Evolutionary conservation across 2,329 filamentous ascomycete species (phyloP), one percentile per base, ranked within the genome.

Genomic region (Beauveria sp.): DNA sequence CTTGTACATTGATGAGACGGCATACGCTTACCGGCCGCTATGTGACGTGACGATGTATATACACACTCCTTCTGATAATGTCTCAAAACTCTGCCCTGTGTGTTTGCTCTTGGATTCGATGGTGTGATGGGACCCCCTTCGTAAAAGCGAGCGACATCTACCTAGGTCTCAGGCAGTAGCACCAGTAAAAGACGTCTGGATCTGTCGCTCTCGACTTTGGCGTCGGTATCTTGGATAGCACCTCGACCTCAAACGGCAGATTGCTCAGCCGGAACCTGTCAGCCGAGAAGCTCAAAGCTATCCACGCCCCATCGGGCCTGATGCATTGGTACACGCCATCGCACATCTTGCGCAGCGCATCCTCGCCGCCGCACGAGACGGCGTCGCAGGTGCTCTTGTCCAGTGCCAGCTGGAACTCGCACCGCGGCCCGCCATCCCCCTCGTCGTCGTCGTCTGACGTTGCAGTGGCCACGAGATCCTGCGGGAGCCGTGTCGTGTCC

Each of bases 331-430:
- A 68, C 12, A 82, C 72, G 1, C 73, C 67, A 10, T 66, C 46
- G 5, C 71, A 72, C 78, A 82, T 80, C 1, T 68, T 65, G 28
- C 70, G 64, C 2, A 81, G 52, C 2, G 72, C 67, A 7, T 68
- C 71, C 3, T 71, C 70, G 6, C 76, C 79, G 16, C 72, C 78
- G 49, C 80, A 82, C 0, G 79, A 74, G 5, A 82, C 69, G 2
- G 79, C 79, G 50, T 82, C 80, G 4, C 68, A 76, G 0, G 80
- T 80, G 68, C 79, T 76, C 66, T 82, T 82, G 66, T 83, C 80
- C 16, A 82, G 62, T 3, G 80, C 72, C 5, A 82, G 67, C 56
- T 79, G 72, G 49, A 75, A 81, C 16, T 65, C 65, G 4, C 16
- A 34, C 18, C 28, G 12, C 16, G 42, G 28, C 8, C 2, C 42